These are phyloP conservation scores for Coemansia sp. DNA, from an alignment of 192 early-diverging fungal genomes.

Conservation along the genomic window DNA sequence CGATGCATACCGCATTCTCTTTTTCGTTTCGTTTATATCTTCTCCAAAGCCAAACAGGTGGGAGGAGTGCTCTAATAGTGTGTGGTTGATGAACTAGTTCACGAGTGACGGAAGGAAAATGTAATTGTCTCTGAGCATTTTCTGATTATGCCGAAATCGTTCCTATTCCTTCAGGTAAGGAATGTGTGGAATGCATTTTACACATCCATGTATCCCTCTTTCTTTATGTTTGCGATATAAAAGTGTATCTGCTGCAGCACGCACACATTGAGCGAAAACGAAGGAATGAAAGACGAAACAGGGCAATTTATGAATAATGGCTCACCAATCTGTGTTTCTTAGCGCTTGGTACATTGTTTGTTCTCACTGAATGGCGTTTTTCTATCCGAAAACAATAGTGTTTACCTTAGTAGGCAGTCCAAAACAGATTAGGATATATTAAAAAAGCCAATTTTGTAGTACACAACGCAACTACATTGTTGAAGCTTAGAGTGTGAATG, in stretches of 20 bases:
- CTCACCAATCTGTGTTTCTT: background rate
- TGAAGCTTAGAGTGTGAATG: background rate
- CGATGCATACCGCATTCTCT: background rate
- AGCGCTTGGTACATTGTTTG: background rate
- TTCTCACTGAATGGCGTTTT: background rate
- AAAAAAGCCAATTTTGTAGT: slow-evolving; percentile 13
- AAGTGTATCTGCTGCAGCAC: background rate
- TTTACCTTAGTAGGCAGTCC: slow-evolving; percentile 2
- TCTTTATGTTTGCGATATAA: background rate
- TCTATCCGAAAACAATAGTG: background rate
- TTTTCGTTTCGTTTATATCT: background rate
- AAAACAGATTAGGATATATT: slow-evolving; percentile 44
- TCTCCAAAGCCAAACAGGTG: background rate
- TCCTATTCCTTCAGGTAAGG: background rate
- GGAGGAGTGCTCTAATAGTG: background rate
- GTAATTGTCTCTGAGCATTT: too few species aligned
- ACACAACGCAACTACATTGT: background rate
- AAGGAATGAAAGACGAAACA: background rate
- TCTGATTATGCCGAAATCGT: too few species aligned
- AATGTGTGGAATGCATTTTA: background rate
- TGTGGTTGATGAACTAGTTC: background rate
- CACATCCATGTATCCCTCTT: slow-evolving; percentile 1
- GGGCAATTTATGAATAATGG: background rate
- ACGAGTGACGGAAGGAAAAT: too few species aligned
- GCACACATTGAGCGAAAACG: background rate